Evolutionary conservation across 768 basidiomycete genomes (phyloP).

Genomic region (Russula sp.): DNA sequence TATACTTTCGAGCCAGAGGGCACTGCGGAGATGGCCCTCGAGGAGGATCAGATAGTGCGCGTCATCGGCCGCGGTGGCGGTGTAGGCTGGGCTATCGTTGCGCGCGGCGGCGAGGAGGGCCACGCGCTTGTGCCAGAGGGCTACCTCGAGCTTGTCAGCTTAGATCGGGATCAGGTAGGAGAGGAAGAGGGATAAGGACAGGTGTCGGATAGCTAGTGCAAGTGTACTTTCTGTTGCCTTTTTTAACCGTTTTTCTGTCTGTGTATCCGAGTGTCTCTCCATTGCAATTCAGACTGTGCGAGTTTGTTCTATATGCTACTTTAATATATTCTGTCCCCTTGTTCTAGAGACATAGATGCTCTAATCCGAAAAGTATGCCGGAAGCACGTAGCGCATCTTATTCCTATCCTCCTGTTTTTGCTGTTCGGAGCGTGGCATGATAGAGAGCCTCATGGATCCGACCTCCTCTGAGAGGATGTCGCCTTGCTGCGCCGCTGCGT

Average conservation of each 20-base stretch:
- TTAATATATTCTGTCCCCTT: not conserved
- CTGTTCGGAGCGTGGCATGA: constrained; percentile 63
- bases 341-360: not conserved
- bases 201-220: not conserved
- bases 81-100: constrained; percentile 75
- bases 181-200: constrained; percentile 18
- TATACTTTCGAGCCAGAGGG: constrained; percentile 78
- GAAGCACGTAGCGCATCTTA: constrained; percentile 72
- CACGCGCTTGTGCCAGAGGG: constrained; percentile 79
- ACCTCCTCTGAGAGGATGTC: constrained; percentile 60
- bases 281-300: not conserved
- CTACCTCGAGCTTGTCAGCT: constrained; percentile 56
- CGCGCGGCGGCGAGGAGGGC: constrained; percentile 36
- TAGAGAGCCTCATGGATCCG: constrained; percentile 80
- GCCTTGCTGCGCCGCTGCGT: constrained; percentile 48
- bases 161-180: constrained; percentile 27
- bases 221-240: constrained; percentile 5
- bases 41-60: constrained; percentile 68
- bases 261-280: constrained; percentile 4
- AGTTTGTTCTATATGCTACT: not conserved
- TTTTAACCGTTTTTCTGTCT: not conserved
- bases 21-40: constrained; percentile 74
- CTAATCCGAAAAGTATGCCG: constrained; percentile 55
- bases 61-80: constrained; percentile 74
- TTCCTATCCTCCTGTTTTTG: constrained; percentile 54